Evolutionary conservation across 306 rosid genomes (phyloP).

Genomic region (Vachellia collinsii): DNA sequence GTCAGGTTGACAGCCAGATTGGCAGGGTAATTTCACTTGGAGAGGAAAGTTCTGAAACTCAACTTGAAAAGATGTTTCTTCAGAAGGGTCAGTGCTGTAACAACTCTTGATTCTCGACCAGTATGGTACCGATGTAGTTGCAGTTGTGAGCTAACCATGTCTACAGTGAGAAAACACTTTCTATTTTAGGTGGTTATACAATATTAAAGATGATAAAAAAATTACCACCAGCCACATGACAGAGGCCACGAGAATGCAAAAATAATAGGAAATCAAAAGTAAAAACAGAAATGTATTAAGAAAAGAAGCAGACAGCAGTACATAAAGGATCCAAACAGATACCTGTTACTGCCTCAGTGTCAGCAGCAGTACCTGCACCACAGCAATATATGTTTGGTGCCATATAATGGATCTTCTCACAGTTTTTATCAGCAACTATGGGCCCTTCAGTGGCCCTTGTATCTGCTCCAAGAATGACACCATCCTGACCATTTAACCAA

Average conservation of each 20-base stretch:
- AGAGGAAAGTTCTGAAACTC: conserved; percentile 34
- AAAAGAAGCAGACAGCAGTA: neutral
- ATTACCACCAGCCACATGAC: neutral
- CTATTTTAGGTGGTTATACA: conserved; percentile 21
- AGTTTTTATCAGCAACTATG: conserved; percentile 88
- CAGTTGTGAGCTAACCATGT: conserved; percentile 96
- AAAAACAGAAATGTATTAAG: neutral
- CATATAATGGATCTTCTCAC: conserved; percentile 97
- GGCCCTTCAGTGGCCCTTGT: conserved; percentile 97
- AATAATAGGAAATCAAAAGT: neutral
- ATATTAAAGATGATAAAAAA: conserved; percentile 19
- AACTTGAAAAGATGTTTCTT: conserved; percentile 60
- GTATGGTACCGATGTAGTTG: conserved; percentile 94
- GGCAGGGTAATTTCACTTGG: conserved; percentile 12
- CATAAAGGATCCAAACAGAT: conserved; percentile 13
- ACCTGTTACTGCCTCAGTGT: conserved; percentile 99
- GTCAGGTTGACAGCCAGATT: conserved; percentile 23
- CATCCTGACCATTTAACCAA: conserved; percentile 60
- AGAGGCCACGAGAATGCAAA: neutral
- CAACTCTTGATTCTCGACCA: conserved; percentile 71
- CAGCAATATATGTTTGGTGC: conserved; percentile 97
- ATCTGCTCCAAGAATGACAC: conserved; percentile 98
- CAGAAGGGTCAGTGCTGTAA: conserved; percentile 54
- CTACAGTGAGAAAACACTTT: conserved; percentile 48
- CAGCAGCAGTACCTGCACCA: conserved; percentile 99